These are phyloP conservation scores for Barbarea vulgaris DNA, from an alignment of 345 rosid genomes.

Conservation along the genomic window DNA sequence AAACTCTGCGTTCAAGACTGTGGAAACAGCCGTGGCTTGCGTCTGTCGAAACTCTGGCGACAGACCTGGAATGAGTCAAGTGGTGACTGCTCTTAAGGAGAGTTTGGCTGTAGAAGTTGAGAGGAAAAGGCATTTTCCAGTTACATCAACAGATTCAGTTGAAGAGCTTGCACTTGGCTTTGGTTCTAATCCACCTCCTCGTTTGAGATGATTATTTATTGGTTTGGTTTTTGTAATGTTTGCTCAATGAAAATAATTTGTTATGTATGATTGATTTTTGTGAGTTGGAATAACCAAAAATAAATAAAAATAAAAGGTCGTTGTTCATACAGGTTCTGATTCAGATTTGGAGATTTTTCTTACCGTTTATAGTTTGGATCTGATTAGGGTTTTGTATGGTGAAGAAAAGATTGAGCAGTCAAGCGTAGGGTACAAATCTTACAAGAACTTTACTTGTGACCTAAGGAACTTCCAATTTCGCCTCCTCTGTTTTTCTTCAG, in stretches of 20 bases:
- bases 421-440: neutral
- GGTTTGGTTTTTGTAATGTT: constrained; percentile 12
- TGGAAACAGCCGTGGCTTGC: constrained; percentile 55
- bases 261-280: neutral
- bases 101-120: constrained; percentile 41
- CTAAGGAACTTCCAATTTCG: neutral
- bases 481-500: neutral
- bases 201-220: constrained; percentile 35
- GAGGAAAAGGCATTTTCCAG: constrained; percentile 26
- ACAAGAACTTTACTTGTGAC: neutral
- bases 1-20: constrained; percentile 49
- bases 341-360: neutral
- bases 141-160: constrained; percentile 34
- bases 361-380: neutral
- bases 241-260: constrained; percentile 1
- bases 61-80: constrained; percentile 51
- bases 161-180: constrained; percentile 43
- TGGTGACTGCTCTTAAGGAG: constrained; percentile 45
- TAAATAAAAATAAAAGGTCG: neutral
- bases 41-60: constrained; percentile 32
- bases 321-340: constrained; percentile 5
- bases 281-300: constrained; percentile 2
- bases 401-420: neutral
- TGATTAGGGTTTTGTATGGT: neutral
- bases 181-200: constrained; percentile 38